These are phyloP conservation scores for Aeschynomene evenia DNA, from an alignment of 306 rosid species.

Conservation along the genomic window DNA sequence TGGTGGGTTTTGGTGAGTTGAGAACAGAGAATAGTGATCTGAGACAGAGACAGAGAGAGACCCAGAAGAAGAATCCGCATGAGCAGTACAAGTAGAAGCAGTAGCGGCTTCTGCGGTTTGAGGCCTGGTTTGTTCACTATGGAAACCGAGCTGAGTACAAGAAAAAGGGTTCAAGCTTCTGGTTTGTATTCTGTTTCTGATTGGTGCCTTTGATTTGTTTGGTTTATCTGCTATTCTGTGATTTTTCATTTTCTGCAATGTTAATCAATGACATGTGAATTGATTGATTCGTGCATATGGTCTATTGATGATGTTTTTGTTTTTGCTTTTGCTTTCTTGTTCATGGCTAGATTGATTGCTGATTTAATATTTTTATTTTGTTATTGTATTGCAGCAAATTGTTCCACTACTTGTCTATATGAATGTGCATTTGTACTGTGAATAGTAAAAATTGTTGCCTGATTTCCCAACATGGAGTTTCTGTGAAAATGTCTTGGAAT, in stretches of 20 bases:
- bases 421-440: not conserved
- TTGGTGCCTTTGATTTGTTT: not conserved
- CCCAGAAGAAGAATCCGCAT: constrained; percentile 32
- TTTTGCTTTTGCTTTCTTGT: constrained; percentile 5
- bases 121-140: constrained; percentile 41
- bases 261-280: not conserved
- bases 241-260: not conserved
- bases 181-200: constrained; percentile 46
- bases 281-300: not conserved
- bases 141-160: constrained; percentile 55
- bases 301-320: not conserved
- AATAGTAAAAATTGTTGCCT: not conserved
- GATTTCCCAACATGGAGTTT: not conserved
- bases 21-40: constrained; percentile 6
- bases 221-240: constrained; percentile 1
- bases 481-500: not conserved
- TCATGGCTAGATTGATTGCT: not conserved
- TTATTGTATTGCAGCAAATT: not conserved
- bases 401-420: not conserved
- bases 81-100: constrained; percentile 28
- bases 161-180: constrained; percentile 58
- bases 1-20: not conserved
- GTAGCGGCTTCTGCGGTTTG: constrained; percentile 57
- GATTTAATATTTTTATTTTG: constrained; percentile 2
- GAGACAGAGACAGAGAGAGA: no score